Conservation (phyloP, 352 stramenopile genomes). For the Pythium rhizo-oryzae region DNA sequence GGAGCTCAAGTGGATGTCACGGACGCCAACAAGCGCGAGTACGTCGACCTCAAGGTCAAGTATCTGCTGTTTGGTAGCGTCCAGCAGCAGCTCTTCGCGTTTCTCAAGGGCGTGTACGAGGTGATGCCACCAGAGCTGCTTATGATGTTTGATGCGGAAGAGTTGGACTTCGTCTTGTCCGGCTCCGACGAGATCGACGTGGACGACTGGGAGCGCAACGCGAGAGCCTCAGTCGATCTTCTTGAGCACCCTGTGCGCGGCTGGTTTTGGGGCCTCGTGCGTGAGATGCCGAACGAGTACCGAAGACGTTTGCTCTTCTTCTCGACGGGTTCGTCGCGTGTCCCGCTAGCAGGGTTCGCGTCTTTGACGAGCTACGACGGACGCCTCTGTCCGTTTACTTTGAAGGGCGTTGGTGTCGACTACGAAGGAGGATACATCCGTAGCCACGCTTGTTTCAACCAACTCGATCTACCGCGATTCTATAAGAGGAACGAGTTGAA, state of each 20-base stretch:
- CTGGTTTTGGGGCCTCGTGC: conserved; percentile 47
- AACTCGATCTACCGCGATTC: conserved; percentile 96
- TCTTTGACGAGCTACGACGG: conserved; percentile 33
- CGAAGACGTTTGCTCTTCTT: conserved; percentile 36
- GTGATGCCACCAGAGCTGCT: conserved; percentile 88
- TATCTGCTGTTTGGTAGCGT: conserved; percentile 88
- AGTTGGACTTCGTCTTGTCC: conserved; percentile 92
- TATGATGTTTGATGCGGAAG: conserved; percentile 93
- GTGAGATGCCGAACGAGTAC: conserved; percentile 33
- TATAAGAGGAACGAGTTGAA: conserved; percentile 85
- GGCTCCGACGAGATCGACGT: conserved; percentile 90
- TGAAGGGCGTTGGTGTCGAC: conserved; percentile 37
- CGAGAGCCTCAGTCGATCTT: conserved; percentile 43
- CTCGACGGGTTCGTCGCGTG: conserved; percentile 36
- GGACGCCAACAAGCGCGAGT: conserved; percentile 94
- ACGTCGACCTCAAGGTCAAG: conserved; percentile 89
- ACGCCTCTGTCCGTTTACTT: conserved; percentile 34
- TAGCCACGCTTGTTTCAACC: conserved; percentile 84
- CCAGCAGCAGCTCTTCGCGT: conserved; percentile 53
- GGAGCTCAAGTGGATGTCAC: conserved; percentile 83
- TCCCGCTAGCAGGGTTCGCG: conserved; percentile 32
- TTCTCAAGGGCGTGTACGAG: conserved; percentile 92
- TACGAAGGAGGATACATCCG: conserved; percentile 43
- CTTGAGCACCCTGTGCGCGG: neutral
- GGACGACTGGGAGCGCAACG: conserved; percentile 75